These are phyloP conservation scores for Candida sphagnicola DNA, from an alignment of 805 yeast genomes.

Conservation along the genomic window DNA sequence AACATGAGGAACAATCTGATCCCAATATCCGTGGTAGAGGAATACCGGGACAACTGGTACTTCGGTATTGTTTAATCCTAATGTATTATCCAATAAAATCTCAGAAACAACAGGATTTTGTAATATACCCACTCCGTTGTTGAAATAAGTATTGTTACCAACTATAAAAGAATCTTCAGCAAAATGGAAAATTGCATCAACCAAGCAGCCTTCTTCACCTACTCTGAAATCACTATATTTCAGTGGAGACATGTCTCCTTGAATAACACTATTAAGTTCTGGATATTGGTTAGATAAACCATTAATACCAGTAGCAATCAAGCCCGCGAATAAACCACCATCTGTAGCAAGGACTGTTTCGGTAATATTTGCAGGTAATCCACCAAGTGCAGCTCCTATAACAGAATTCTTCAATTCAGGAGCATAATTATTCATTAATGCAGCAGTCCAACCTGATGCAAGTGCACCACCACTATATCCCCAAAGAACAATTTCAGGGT, in stretches of 20 bases:
- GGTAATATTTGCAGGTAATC: conserved; percentile 32
- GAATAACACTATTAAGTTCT: conserved; percentile 7
- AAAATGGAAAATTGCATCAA: conserved; percentile 6
- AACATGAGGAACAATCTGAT: conserved; percentile 16
- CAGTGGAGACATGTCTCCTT: not conserved
- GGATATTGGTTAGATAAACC: conserved; percentile 33
- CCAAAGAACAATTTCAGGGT: conserved; percentile 23
- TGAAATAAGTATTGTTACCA: conserved; percentile 10
- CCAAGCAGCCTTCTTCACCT: conserved; percentile 8
- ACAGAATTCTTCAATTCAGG: conserved; percentile 23
- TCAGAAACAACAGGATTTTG: conserved; percentile 9
- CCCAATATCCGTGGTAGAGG: conserved; percentile 16
- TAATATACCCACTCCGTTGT: conserved; percentile 15
- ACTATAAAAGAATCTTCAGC: conserved; percentile 9
- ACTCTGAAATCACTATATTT: conserved; percentile 1
- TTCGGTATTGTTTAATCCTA: conserved; percentile 12
- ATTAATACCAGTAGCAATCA: conserved; percentile 23
- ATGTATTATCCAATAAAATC: conserved; percentile 18
- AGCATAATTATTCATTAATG: conserved; percentile 33
- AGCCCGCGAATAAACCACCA: conserved; percentile 26
- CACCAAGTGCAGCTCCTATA: conserved; percentile 33
- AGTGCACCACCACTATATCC: conserved; percentile 40
- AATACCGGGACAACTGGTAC: conserved; percentile 19
- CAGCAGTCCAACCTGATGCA: conserved; percentile 37
- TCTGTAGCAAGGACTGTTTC: conserved; percentile 19